Evolutionary conservation across 306 rosid genomes (phyloP).

Genomic region (Quercus rubra): DNA sequence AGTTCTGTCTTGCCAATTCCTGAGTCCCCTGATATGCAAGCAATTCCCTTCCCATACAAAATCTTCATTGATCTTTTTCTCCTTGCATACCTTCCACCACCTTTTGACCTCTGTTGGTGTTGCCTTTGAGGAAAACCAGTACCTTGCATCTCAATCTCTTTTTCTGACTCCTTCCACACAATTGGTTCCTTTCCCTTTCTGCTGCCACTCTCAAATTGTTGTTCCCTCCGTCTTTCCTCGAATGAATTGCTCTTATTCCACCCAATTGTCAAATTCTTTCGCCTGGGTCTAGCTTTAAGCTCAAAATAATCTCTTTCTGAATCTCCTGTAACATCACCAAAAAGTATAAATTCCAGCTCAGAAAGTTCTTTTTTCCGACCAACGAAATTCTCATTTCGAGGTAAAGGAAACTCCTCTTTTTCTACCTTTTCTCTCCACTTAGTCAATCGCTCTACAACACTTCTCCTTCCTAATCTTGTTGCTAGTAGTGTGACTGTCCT

Average conservation of each 20-base stretch:
- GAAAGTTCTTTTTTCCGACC: conserved; percentile 84
- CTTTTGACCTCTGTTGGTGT: conserved; percentile 46
- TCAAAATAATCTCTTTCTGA: conserved; percentile 76
- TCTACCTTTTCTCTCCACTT: conserved; percentile 80
- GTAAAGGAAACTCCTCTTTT: conserved; percentile 76
- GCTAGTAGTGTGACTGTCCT: conserved; percentile 62
- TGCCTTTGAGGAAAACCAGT: conserved; percentile 48
- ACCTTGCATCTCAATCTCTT: conserved; percentile 79
- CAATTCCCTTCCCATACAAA: conserved; percentile 80
- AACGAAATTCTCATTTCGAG: conserved; percentile 62
- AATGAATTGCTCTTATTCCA: conserved; percentile 53
- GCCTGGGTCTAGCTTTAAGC: conserved; percentile 68
- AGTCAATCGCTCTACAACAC: conserved; percentile 63
- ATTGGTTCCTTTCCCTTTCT: conserved; percentile 76
- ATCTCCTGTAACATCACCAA: conserved; percentile 70
- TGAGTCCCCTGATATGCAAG: conserved; percentile 74
- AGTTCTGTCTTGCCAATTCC: conserved; percentile 96
- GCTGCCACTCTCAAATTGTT: conserved; percentile 26
- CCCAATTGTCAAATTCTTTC: conserved; percentile 62
- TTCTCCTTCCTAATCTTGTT: conserved; percentile 70
- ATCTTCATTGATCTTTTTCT: conserved; percentile 57
- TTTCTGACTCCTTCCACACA: conserved; percentile 86
- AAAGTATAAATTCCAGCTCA: conserved; percentile 78
- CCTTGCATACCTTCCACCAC: conserved; percentile 47
- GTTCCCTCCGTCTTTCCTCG: conserved; percentile 59